Evolutionary conservation across 768 basidiomycete genomes (phyloP).

Genomic region (Leccinum disarticulatum): DNA sequence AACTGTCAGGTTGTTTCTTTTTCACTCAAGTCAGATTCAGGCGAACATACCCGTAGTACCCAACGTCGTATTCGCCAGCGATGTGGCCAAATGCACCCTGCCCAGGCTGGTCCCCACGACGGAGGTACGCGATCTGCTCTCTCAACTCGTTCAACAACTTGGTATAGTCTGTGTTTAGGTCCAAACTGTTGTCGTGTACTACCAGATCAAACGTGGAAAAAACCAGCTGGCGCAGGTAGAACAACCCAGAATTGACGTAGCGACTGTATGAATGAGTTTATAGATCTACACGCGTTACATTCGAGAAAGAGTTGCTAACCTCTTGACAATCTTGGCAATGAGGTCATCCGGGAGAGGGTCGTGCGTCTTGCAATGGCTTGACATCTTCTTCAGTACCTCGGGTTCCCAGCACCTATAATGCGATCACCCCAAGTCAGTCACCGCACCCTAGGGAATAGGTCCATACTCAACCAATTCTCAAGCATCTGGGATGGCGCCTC

Average conservation of each 20-base stretch:
- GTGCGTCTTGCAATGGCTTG: constrained; percentile 74
- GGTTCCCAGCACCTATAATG: constrained; percentile 74
- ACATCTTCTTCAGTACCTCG: constrained; percentile 72
- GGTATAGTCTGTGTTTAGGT: constrained; percentile 65
- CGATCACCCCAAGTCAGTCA: neutral
- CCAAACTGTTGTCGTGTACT: constrained; percentile 40
- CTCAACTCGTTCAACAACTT: constrained; percentile 74
- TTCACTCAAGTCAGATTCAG: neutral
- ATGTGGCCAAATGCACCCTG: constrained; percentile 77
- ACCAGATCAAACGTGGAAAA: constrained; percentile 46
- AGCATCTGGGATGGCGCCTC: constrained; percentile 93
- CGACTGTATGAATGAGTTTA: constrained; percentile 38
- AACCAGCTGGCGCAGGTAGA: constrained; percentile 71
- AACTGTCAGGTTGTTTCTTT: neutral
- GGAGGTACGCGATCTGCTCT: constrained; percentile 68
- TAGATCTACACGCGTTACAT: neutral
- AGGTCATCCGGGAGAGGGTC: constrained; percentile 64
- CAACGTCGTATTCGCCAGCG: constrained; percentile 65
- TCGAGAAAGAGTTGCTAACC: constrained; percentile 30
- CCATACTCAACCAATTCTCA: constrained; percentile 69
- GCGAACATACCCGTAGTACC: constrained; percentile 56
- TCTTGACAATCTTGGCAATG: constrained; percentile 79
- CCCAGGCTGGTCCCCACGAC: constrained; percentile 57
- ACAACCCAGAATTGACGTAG: constrained; percentile 81
- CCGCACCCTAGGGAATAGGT: neutral